Base-by-base conservation (phyloP, 2,329 filamentous ascomycete genomes). In the Aspergillus felis region DNA sequence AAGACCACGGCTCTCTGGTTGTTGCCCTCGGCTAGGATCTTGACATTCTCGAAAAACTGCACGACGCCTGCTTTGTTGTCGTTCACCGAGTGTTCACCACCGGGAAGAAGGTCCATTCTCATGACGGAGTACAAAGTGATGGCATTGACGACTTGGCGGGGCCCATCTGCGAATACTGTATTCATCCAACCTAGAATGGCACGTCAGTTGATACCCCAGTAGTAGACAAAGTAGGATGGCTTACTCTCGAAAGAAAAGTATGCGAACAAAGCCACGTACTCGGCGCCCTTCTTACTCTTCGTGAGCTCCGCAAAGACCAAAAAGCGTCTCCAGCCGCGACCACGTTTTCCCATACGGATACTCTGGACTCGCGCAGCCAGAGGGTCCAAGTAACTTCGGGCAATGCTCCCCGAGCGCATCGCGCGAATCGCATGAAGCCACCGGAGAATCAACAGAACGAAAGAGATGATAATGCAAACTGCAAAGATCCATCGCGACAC, bases 401-500 rank as follows among this genome's bases (percentile, higher is more conserved):
- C 91, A 44, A 97, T 89, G 62, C 92, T 92, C 55, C 90, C 90
- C 57, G 91, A 85, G 65, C 82, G 87, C 73, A 97, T 95, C 52
- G 95, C 90, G 49, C 88, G 86, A 60, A 88, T 78, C 27, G 93
- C 92, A 54, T 89, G 85, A 50, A 95, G 71, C 78, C 90, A 91
- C 74, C 96, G 90, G 68, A 89, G 94, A 17, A 78, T 81, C 28
- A 95, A 82, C 64, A 97, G 90, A 62, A 91, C 78, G 73, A 93
- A 92, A 9, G 92, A 97, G 38, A 94, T 81, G 62, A 97, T 88
- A 70, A 99, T 97, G 73, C 92, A 96, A 56, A 86, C 84, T 28
- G 91, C 89, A 72, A 97, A 99, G 72, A 99, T 92, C 92, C 92
- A 97, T 78, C 94, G 95, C 12, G 91, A 89, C 54, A 93, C 84